Percentiles rank a stretch among this genome's conserved stretches.
phyloP scores from a whole-genome alignment of 1,139 yeast genomes.

The Spathaspora sp. region DNA sequence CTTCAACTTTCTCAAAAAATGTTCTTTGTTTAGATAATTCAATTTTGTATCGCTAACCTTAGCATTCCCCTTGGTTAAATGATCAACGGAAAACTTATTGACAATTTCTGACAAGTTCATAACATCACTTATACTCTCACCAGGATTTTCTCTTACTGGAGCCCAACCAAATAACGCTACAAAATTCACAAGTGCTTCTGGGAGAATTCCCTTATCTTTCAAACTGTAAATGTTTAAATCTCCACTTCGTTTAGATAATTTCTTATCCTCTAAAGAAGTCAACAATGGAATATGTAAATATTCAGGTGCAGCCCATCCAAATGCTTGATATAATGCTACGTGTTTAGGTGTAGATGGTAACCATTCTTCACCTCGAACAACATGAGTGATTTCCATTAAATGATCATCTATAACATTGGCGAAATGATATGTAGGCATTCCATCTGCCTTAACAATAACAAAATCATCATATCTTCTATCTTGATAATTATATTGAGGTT shows the following conservation, averaged over 20 bases:
- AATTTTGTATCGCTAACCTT: constrained; percentile 82
- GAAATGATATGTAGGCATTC: constrained; percentile 92
- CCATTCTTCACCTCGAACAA: constrained; percentile 98
- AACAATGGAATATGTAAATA: constrained; percentile 89
- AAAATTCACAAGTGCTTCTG: constrained; percentile 86
- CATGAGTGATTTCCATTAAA: constrained; percentile 89
- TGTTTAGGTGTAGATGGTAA: constrained; percentile 94
- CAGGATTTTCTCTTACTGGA: constrained; percentile 57
- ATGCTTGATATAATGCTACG: constrained; percentile 78
- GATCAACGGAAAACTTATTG: constrained; percentile 52
- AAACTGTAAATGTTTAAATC: constrained; percentile 69
- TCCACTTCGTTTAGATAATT: constrained; percentile 82
- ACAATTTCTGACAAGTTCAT: constrained; percentile 56
- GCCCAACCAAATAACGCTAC: constrained; percentile 95
- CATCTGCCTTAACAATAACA: constrained; percentile 84
- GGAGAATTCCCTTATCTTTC: constrained; percentile 64
- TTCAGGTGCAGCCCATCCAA: constrained; percentile 82
- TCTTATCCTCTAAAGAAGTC: constrained; percentile 73
- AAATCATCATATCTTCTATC: constrained; percentile 89
- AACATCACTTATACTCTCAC: constrained; percentile 58
- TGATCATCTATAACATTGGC: constrained; percentile 97
- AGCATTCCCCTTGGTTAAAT: constrained; percentile 89
- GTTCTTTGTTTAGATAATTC: constrained; percentile 71
- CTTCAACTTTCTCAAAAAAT: constrained; percentile 38
- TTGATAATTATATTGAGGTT: constrained; percentile 69